Evolutionary conservation across 2,329 filamentous ascomycete genomes (phyloP), one percentile per base, ranked within the genome.

Genomic region (Apiospora arundinis): DNA sequence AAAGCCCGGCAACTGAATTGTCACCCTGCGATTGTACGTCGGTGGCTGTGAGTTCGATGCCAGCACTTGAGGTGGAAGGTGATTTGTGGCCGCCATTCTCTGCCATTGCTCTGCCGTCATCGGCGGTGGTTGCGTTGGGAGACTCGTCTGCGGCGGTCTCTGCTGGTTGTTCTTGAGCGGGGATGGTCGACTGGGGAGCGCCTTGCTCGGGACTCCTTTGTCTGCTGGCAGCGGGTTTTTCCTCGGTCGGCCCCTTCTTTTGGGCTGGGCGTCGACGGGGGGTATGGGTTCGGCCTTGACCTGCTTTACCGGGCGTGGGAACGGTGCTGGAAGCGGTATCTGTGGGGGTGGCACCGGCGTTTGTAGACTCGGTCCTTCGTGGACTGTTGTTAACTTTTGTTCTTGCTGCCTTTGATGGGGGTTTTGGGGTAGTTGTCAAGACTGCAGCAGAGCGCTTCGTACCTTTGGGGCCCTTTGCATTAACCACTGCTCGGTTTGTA

Each of bases 301-400:
- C 14, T 72, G 70, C 63, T 44, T 69, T 52, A 73, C 70, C 14
- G 16, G 49, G n/a, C 42, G 45, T 44, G 70, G 32, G 2, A 32
- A 6, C 23, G 46, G 23, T 9, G 8, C 25, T 14, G n/a, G 67
- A 32, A 28, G 23, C 12, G 25, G 45, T 7, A 23, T 4, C 44
- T 49, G 70, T 42, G 56, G 46, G 25, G 18, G 45, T 40, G 32
- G 32, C 28, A 56, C 25, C 32, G 56, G 32, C 8, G 18, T n/a
- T 63, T 63, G 56, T 21, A 46, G 67, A 11, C 16, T 21, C 42
- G 70, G 52, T 74, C 44, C 73, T 77, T 75, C 72, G 70, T 11
- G 69, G 60, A 7, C 45, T 73, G 75, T 79, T 73, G 75, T 79
- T 77, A 78, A 76, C 65, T 46, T 52, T 67, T 40, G 74, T 75